Evolutionary conservation across 2,329 filamentous ascomycete species (phyloP).

Genomic region (Hysterium pulicare): DNA sequence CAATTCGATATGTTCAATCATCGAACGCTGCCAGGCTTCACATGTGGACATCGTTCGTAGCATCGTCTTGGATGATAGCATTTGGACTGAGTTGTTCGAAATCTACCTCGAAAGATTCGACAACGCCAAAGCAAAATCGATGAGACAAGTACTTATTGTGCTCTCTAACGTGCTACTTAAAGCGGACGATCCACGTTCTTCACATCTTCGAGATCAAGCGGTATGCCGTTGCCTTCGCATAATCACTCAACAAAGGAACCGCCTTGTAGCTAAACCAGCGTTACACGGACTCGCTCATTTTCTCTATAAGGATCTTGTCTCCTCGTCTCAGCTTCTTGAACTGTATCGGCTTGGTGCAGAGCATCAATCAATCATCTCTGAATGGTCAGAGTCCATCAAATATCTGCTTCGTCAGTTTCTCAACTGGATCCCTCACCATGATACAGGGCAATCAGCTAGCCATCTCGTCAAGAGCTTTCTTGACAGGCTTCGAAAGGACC

Average conservation of each 20-base stretch:
- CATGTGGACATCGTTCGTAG: constrained; percentile 21
- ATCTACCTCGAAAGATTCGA: constrained; percentile 44
- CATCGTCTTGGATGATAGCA: constrained; percentile 30
- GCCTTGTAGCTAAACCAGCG: constrained; percentile 65
- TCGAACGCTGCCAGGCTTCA: constrained; percentile 39
- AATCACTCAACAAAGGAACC: constrained; percentile 58
- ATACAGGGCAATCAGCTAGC: constrained; percentile 38
- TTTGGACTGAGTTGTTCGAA: constrained; percentile 39
- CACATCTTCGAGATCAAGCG: constrained; percentile 24
- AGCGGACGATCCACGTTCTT: constrained; percentile 16
- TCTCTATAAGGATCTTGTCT: constrained; percentile 58
- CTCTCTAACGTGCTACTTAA: constrained; percentile 37
- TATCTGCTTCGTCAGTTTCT: constrained; percentile 23
- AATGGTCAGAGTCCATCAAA: constrained; percentile 9
- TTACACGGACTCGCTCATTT: constrained; percentile 66
- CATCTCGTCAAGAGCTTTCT: constrained; percentile 36
- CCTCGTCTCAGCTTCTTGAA: constrained; percentile 34
- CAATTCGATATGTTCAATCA: constrained; percentile 45
- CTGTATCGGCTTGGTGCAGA: constrained; percentile 29
- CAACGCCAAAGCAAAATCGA: constrained; percentile 45
- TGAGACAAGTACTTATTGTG: constrained; percentile 43
- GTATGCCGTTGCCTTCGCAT: constrained; percentile 52
- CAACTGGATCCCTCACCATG: constrained; percentile 38
- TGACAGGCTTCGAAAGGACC: constrained; percentile 18
- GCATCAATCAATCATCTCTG: constrained; percentile 4